Evolutionary conservation across 1,284 basidiomycete species (phyloP).

Genomic region (Thelephora terrestris): DNA sequence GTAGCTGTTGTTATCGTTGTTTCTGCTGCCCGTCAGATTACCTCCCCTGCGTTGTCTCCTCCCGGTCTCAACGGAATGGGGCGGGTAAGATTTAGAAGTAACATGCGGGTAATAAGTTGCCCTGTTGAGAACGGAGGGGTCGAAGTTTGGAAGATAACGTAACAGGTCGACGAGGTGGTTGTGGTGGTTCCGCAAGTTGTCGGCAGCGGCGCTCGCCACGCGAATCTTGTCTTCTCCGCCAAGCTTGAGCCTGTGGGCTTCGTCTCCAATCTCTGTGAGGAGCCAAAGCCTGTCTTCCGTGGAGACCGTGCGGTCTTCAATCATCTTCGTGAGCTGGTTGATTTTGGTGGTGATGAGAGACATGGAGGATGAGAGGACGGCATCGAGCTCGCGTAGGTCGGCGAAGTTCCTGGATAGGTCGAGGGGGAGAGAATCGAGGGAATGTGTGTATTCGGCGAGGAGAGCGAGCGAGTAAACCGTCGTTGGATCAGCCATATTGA

Average conservation of each 20-base stretch:
- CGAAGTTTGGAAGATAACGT: constrained; percentile 59
- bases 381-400: constrained; percentile 96
- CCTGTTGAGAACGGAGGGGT: constrained; percentile 44
- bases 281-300: constrained; percentile 81
- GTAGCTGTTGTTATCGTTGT: constrained; percentile 17
- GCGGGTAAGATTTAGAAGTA: constrained; percentile 52
- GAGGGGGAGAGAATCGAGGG: constrained; percentile 87
- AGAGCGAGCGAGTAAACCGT: constrained; percentile 54
- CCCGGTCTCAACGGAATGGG: constrained; percentile 46
- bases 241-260: constrained; percentile 83
- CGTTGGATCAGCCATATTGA: constrained; percentile 21
- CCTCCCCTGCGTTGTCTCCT: constrained; percentile 38
- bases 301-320: constrained; percentile 56
- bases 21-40: constrained; percentile 15
- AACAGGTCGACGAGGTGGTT: constrained; percentile 58
- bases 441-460: constrained; percentile 80
- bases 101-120: constrained; percentile 68
- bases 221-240: constrained; percentile 99
- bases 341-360: constrained; percentile 73
- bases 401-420: constrained; percentile 92
- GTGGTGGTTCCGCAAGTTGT: constrained; percentile 72
- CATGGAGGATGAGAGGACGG: constrained; percentile 87
- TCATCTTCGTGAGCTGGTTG: constrained; percentile 60
- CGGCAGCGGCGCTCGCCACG: constrained; percentile 90
- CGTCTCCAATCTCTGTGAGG: constrained; percentile 89